These are phyloP conservation scores for Sarocladiaceae sp. DNA, from an alignment of 2,329 filamentous ascomycete species.

Conservation along the genomic window DNA sequence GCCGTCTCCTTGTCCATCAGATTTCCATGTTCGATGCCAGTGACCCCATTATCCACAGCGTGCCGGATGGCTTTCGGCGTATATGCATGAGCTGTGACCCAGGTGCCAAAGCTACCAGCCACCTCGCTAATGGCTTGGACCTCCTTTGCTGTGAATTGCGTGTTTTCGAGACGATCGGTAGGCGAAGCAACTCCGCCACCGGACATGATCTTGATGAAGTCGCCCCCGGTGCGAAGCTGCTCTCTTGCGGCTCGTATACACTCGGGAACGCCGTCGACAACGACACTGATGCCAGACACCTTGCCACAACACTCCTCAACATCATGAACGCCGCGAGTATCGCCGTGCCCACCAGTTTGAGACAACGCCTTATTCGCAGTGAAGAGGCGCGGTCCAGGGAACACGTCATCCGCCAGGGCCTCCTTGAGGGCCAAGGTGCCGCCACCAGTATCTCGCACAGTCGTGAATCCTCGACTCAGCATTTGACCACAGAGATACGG, in stretches of 20 bases:
- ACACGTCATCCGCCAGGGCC: slow-evolving; percentile 48
- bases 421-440: slow-evolving; percentile 48
- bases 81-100: slow-evolving; percentile 53
- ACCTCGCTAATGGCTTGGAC: slow-evolving; percentile 46
- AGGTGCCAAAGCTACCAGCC: slow-evolving; percentile 41
- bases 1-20: slow-evolving; percentile 37
- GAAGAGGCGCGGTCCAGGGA: slow-evolving; percentile 49
- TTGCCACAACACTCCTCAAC: slow-evolving; percentile 37
- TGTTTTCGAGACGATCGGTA: slow-evolving; percentile 44
- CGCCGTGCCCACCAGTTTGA: slow-evolving; percentile 51
- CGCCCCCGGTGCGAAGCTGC: slow-evolving; percentile 47
- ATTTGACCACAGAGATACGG: slow-evolving; percentile 43
- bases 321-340: slow-evolving; percentile 34
- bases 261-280: slow-evolving; percentile 48
- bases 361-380: slow-evolving; percentile 47
- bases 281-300: slow-evolving; percentile 27
- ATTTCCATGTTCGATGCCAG: slow-evolving; percentile 44
- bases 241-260: slow-evolving; percentile 47
- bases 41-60: slow-evolving; percentile 47
- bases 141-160: slow-evolving; percentile 52
- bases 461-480: slow-evolving; percentile 52
- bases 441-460: slow-evolving; percentile 51
- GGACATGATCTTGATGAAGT: slow-evolving; percentile 58
- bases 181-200: slow-evolving; percentile 51
- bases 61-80: slow-evolving; percentile 48